phyloP scores from a whole-genome alignment of 495 filamentous ascomycete genomes.

The Xylaria nigripes region DNA sequence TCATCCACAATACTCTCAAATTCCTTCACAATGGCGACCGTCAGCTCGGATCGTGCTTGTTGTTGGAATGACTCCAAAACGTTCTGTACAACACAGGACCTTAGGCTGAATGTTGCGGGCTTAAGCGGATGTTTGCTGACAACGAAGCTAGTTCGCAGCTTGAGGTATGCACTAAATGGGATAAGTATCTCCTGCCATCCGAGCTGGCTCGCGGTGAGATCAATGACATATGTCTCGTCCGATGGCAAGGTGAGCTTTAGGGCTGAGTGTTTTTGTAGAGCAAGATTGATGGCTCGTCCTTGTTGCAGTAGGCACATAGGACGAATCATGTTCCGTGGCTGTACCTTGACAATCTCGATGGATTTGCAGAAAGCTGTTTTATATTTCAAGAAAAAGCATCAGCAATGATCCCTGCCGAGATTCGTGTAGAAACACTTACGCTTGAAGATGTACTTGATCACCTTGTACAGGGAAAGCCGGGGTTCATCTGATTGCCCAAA shows the following conservation, averaged over 20 bases:
- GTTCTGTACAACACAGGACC: too few relatives aligned
- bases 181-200: constrained; percentile 8
- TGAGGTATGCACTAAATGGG: not conserved
- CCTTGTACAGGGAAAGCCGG: not conserved
- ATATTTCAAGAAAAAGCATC: not conserved
- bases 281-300: constrained; percentile 2
- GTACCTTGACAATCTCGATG: not conserved
- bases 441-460: constrained; percentile 2
- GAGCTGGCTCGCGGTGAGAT: not conserved
- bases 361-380: constrained; percentile 1
- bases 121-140: too few relatives aligned
- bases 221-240: constrained; percentile 4
- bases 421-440: not conserved
- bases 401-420: not conserved
- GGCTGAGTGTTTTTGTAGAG: not conserved
- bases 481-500: constrained; percentile 1
- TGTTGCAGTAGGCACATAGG: not conserved
- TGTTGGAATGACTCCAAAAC: too few relatives aligned
- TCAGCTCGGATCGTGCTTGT: too few relatives aligned
- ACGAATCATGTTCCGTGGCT: not conserved
- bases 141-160: not conserved
- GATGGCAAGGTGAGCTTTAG: not conserved
- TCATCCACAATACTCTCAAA: too few relatives aligned
- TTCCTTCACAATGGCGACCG: too few relatives aligned
- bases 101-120: too few relatives aligned